A percentile compares a stretch with the other conserved stretches of the same genome.
Evolutionary conservation across 129 eudicot species (phyloP).

Genomic region (Tagetes patula): DNA sequence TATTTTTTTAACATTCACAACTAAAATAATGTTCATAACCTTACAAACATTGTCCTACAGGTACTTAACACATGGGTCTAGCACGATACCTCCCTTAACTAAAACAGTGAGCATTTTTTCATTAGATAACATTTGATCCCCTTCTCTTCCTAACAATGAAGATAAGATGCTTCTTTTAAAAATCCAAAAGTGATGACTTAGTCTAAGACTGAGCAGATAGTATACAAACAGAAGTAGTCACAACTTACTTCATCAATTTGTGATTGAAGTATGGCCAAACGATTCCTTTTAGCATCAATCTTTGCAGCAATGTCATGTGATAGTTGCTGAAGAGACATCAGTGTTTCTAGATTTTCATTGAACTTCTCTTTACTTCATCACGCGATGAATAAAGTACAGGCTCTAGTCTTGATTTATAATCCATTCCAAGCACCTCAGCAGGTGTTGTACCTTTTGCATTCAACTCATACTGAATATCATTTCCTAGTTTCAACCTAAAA

Average conservation of each 20-base stretch:
- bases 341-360: slow-evolving; percentile 65
- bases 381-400: slow-evolving; percentile 60
- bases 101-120: background rate
- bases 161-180: background rate
- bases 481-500: slow-evolving; percentile 77
- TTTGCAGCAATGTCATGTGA: slow-evolving; percentile 59
- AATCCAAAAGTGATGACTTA: background rate
- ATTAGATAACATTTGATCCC: background rate
- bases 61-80: background rate
- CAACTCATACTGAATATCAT: slow-evolving; percentile 62
- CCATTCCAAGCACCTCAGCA: slow-evolving; percentile 72
- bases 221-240: background rate
- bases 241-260: slow-evolving; percentile 67
- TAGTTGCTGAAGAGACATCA: slow-evolving; percentile 69
- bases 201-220: background rate
- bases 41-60: background rate
- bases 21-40: background rate
- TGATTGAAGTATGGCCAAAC: slow-evolving; percentile 49
- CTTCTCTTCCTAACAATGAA: background rate
- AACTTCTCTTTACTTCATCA: slow-evolving; percentile 61
- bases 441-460: slow-evolving; percentile 67
- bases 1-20: background rate
- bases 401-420: slow-evolving; percentile 66
- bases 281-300: slow-evolving; percentile 64
- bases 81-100: background rate